Conservation (phyloP, 345 rosid genomes). For the Salix viminalis region DNA sequence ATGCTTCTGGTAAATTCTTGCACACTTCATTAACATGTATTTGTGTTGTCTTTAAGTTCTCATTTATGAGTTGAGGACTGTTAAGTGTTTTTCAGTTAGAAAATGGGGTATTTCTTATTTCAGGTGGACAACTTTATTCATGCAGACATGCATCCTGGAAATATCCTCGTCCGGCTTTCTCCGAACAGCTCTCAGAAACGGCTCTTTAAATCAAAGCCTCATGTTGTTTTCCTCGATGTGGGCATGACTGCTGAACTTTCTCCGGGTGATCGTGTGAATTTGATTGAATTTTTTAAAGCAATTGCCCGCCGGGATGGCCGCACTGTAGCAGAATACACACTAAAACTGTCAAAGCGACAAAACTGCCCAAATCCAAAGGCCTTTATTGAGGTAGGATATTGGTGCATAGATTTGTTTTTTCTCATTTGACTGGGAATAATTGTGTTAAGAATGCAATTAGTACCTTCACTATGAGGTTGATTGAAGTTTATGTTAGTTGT, state of each 20-base stretch:
- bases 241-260: conserved; percentile 99
- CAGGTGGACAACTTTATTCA: conserved; percentile 98
- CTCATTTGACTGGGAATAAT: neutral
- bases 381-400: conserved; percentile 55
- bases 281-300: conserved; percentile 86
- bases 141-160: conserved; percentile 99
- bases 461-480: neutral
- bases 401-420: neutral
- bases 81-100: neutral
- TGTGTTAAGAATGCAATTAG: neutral
- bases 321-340: conserved; percentile 76
- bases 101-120: conserved; percentile 19
- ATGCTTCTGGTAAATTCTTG: conserved; percentile 79
- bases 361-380: conserved; percentile 85
- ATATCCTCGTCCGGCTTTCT: conserved; percentile 79
- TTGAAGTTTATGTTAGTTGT: neutral
- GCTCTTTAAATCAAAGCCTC: conserved; percentile 82
- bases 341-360: conserved; percentile 79
- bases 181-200: conserved; percentile 53
- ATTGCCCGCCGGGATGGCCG: conserved; percentile 90
- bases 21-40: neutral
- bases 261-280: conserved; percentile 62
- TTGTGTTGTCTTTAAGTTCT: neutral
- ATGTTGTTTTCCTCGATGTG: conserved; percentile 89
- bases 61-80: neutral